phyloP scores from a whole-genome alignment of 2,329 filamentous ascomycete genomes.

The Phaeosphaeria sp. region DNA sequence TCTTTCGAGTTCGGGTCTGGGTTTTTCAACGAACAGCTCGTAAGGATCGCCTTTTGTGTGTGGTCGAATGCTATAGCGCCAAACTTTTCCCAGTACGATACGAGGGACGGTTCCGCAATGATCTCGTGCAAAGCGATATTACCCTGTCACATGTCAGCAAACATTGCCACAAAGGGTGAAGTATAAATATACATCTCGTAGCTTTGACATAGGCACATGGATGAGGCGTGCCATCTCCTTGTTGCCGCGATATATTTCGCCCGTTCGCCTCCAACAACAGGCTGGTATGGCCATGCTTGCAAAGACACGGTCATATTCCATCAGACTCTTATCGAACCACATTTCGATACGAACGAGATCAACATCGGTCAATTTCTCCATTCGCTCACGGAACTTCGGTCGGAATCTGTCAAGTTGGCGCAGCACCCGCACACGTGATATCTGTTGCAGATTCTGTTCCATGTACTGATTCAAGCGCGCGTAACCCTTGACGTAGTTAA shows the following conservation, averaged over 20 bases:
- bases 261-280: slow-evolving; percentile 95
- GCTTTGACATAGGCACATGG: slow-evolving; percentile 84
- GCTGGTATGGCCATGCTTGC: slow-evolving; percentile 98
- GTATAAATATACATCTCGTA: slow-evolving; percentile 77
- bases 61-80: slow-evolving; percentile 96
- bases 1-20: slow-evolving; percentile 66
- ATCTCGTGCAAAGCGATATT: slow-evolving; percentile 96
- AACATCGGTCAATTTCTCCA: slow-evolving; percentile 89
- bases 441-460: slow-evolving; percentile 81
- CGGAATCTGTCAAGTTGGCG: slow-evolving; percentile 91
- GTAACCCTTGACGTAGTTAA: slow-evolving; percentile 98
- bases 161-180: too few species aligned
- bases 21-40: slow-evolving; percentile 88
- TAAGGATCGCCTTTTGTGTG: slow-evolving; percentile 91
- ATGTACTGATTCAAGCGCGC: slow-evolving; percentile 88
- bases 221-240: slow-evolving; percentile 99
- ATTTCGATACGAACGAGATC: slow-evolving; percentile 95
- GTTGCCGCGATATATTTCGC: slow-evolving; percentile 96
- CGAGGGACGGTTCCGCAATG: slow-evolving; percentile 90
- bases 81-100: slow-evolving; percentile 99
- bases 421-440: slow-evolving; percentile 88
- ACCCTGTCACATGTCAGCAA: slow-evolving; percentile 64
- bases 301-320: slow-evolving; percentile 98
- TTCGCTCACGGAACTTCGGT: slow-evolving; percentile 94
- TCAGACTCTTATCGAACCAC: slow-evolving; percentile 96